Percentiles rank a stretch among this genome's conserved stretches.
These are phyloP conservation scores for Balakata baccata DNA, from an alignment of 345 rosid genomes.

Conservation along the genomic window DNA sequence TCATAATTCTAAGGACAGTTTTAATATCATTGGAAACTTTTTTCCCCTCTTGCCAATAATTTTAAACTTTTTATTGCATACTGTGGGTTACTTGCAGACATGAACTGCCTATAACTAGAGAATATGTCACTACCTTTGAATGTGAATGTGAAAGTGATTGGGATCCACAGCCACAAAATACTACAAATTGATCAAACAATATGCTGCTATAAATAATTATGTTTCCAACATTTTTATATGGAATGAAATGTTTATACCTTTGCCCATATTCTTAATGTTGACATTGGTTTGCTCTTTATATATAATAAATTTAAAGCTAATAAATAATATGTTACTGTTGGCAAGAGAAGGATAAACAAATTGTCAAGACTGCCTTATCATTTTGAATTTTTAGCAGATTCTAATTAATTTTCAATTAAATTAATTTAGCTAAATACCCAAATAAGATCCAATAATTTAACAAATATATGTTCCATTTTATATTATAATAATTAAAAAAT, in stretches of 20 bases:
- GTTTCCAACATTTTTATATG: constrained; percentile 1
- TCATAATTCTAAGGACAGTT: too few species aligned
- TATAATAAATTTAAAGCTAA: too few species aligned
- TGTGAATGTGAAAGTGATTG: not conserved
- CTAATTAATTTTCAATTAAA: not conserved
- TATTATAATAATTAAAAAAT: not conserved
- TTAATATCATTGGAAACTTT: too few species aligned
- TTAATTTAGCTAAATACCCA: not conserved
- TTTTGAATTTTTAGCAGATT: too few species aligned
- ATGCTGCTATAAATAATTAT: not conserved
- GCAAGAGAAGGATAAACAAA: too few species aligned
- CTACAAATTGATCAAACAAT: not conserved
- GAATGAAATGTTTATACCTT: not conserved
- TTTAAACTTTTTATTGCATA: too few species aligned
- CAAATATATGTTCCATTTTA: not conserved
- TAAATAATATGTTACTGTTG: too few species aligned
- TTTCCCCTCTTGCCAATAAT: too few species aligned
- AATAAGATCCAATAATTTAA: not conserved
- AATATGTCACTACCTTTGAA: not conserved
- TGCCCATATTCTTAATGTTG: constrained; percentile 15
- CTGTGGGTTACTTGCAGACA: not conserved
- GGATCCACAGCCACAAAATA: not conserved
- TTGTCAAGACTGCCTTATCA: too few species aligned
- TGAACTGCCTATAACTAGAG: not conserved
- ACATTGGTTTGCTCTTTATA: not conserved